Conservation (phyloP, 2,329 filamentous ascomycete species). For the Pseudocercospora crystallina region DNA sequence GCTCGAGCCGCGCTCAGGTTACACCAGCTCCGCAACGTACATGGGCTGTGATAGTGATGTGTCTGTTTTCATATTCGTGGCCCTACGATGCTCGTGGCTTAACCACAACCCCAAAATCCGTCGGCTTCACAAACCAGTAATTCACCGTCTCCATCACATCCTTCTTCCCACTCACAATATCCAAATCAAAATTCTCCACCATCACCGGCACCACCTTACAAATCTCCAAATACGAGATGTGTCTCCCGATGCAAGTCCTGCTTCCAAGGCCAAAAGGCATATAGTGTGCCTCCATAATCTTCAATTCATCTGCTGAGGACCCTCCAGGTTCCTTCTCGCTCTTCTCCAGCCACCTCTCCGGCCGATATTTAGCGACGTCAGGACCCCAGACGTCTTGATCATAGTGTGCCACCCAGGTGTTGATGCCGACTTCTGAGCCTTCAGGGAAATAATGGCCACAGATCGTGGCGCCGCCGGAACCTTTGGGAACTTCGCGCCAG, state of each 20-base stretch:
- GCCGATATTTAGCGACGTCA: slow-evolving; percentile 21
- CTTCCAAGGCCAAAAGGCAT: slow-evolving; percentile 37
- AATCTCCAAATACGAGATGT: slow-evolving; percentile 34
- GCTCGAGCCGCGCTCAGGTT: too few relatives aligned
- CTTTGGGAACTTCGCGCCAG: slow-evolving; percentile 19
- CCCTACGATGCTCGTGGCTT: background rate
- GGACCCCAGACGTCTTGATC: slow-evolving; percentile 23
- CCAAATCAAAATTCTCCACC: slow-evolving; percentile 27
- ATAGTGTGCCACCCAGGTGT: slow-evolving; percentile 24
- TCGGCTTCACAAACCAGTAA: slow-evolving; percentile 22
- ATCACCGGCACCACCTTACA: slow-evolving; percentile 34
- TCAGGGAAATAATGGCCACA: slow-evolving; percentile 43
- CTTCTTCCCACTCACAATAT: slow-evolving; percentile 3
- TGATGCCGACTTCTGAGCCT: slow-evolving; percentile 40
- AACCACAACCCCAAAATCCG: slow-evolving; percentile 17
- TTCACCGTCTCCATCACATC: slow-evolving; percentile 13
- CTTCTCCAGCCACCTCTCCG: slow-evolving; percentile 28
- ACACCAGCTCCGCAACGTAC: too few relatives aligned
- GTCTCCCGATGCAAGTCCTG: slow-evolving; percentile 37
- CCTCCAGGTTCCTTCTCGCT: background rate
- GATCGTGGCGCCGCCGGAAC: slow-evolving; percentile 18
- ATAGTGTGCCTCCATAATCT: slow-evolving; percentile 29
- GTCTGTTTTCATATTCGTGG: too few relatives aligned
- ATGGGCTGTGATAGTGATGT: too few relatives aligned
- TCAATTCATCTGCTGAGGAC: slow-evolving; percentile 32